Base-by-base conservation (phyloP, 768 basidiomycete species). In the Candolleomyces eurysporus region DNA sequence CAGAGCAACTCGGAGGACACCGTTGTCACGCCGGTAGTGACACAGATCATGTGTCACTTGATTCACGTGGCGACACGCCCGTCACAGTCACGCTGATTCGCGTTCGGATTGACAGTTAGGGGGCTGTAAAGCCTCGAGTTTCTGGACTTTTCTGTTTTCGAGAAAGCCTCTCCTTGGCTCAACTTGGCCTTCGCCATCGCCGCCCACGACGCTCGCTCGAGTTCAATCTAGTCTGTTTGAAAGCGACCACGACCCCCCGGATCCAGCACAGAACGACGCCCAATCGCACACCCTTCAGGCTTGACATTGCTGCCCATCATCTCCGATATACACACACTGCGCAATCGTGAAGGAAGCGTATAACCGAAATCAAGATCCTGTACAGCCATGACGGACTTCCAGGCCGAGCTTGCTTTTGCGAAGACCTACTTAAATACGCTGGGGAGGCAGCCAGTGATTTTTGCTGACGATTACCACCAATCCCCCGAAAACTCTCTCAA, bases 401-500 rank as follows among this genome's bases (percentile, higher is more conserved):
- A 82, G 65, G 82, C 89, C 62, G 89, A 90, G 71, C 79, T 79
- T 60, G 81, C 86, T 9, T 92, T 93, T 69, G 84, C 87, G 48
- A 86, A 82, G 67, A 82, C 82, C 3, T 87, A 89, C 63, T 71
- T 85, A 59, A 86, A 84, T 63, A 86, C 84, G 13, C 69, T 94
- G 65, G 79, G 84, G 0, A 76, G 80, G 2, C 89, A 91, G 71
- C 88, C 89, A 26, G 79, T 93, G 60, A 79, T 77, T 4, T 93
- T 86, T 68, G 72, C 77, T 43, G 85, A 93, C 73, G 87, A 92
- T 73, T 92, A 90, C 73, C 89, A 90, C 72, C 87, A 91, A 56
- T 86, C 87, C 0, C 82, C 84, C 0, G 75, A 84, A 57, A 79
- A 86, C 62, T 84, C 83, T 13, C 80, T 92, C 59, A 90, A 81